Percentiles rank a stretch among this genome's conserved stretches.
phyloP scores from a whole-genome alignment of 257 asterid genomes.

The Nicotiana knightiana region DNA sequence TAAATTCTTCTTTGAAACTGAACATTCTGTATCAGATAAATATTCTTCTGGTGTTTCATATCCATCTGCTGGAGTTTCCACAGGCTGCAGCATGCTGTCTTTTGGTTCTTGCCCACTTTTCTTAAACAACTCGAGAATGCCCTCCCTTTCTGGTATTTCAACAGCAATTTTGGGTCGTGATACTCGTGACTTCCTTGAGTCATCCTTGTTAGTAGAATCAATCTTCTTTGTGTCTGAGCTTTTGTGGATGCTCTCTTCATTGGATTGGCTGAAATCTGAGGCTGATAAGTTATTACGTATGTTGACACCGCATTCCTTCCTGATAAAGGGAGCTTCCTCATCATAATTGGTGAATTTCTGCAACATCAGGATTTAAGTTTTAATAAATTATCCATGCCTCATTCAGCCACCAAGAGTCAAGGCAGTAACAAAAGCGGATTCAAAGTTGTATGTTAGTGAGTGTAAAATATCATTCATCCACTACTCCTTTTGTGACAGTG shows the following conservation, averaged over 20 bases:
- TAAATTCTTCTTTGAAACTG: conserved; percentile 51
- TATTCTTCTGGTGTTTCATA: conserved; percentile 71
- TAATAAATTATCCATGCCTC: not conserved
- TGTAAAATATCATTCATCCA: not conserved
- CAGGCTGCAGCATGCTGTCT: not conserved
- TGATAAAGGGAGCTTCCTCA: conserved; percentile 28
- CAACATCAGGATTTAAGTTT: not conserved
- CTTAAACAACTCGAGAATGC: conserved; percentile 33
- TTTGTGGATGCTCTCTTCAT: conserved; percentile 14
- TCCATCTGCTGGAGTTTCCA: conserved; percentile 46
- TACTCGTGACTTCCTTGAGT: conserved; percentile 25
- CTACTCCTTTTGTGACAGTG: not conserved
- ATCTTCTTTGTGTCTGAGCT: conserved; percentile 15
- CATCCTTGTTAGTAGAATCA: not conserved
- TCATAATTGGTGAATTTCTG: conserved; percentile 62
- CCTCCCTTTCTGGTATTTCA: conserved; percentile 46
- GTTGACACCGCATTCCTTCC: conserved; percentile 13
- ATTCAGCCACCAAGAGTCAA: not conserved
- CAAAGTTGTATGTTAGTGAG: not conserved
- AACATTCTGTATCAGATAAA: conserved; percentile 47
- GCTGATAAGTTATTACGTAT: conserved; percentile 18
- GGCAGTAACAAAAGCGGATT: not conserved
- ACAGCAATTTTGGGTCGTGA: conserved; percentile 51
- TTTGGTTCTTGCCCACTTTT: conserved; percentile 2
- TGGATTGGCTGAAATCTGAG: not conserved